Base-by-base conservation (phyloP, 257 asterid genomes). In the Solanum chilense region DNA sequence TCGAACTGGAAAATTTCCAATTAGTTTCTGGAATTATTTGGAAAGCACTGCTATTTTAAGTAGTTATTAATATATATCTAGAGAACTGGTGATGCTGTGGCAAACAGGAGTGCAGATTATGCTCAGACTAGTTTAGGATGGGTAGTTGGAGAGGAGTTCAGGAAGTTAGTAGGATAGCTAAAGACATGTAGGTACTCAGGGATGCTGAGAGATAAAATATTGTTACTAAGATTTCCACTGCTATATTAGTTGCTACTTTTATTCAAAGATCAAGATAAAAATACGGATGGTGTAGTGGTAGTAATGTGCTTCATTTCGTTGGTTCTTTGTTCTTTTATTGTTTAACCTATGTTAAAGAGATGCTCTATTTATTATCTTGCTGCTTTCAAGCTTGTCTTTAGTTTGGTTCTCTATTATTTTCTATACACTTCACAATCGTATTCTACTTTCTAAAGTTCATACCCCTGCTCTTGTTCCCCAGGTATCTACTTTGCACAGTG, bases 401-500 rank as follows among this genome's bases (percentile, higher is more conserved):
- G 33, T 41, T 68, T 66, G 23, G 42, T 62, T 83, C 33, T 41
- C 76, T 37, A 10, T 12, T 82, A 42, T 85, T 49, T 69, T 7
- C 62, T 76, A 56, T 56, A 56, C 64, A 56, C 25, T 56, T 56
- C 64, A 0, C 64, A 56, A 56, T 56, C 25, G 12, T 56, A 20
- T 56, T 56, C 64, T 56, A 20, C n/a, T 23, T 60, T 66, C 84
- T 49, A 49, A 47, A 73, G 88, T 75, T 89, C 80, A 74, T 69
- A 76, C 70, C 86, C 85, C 20, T 58, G 45, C 89, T 85, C 88
- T 78, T 91, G 62, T 77, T 58, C 82, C 82, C 84, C 87, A 97
- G 99, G 93, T 97, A 97, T 90, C 93, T 97, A 89, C 97, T 97
- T 52, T 97, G 99, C 89, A 97, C 99, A 44, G 99, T 95, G 86